phyloP scores from a whole-genome alignment of 805 yeast species.

The Maudiozyma pseudohumilis region DNA sequence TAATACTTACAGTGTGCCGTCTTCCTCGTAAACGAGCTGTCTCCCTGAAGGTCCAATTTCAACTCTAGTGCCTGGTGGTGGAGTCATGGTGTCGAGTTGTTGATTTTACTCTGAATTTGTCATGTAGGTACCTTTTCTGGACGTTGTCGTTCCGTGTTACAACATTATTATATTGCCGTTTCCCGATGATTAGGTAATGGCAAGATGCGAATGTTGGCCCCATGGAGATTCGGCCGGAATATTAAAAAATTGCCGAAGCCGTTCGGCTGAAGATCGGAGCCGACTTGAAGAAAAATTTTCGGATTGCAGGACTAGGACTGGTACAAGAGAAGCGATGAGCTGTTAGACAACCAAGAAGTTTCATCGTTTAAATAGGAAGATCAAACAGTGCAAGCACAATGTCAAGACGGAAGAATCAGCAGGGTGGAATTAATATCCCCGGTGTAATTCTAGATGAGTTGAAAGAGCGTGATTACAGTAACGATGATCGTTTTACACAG shows the following conservation, averaged over 20 bases:
- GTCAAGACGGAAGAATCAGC: slow-evolving; percentile 14
- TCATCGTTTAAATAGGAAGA: too few relatives aligned
- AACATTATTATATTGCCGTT: too few relatives aligned
- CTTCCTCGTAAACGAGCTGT: slow-evolving; percentile 64
- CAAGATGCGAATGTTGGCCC: too few relatives aligned
- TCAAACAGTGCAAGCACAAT: too few relatives aligned
- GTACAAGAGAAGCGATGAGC: not conserved
- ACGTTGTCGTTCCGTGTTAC: too few relatives aligned
- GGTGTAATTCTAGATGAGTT: slow-evolving; percentile 46
- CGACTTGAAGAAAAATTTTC: not conserved
- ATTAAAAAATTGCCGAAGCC: too few relatives aligned
- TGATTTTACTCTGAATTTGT: too few relatives aligned
- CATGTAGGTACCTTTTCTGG: too few relatives aligned
- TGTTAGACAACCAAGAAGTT: not conserved
- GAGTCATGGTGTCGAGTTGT: not conserved
- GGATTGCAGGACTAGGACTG: not conserved
- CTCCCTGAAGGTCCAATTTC: slow-evolving; percentile 51
- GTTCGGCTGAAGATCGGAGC: too few relatives aligned
- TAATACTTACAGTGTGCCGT: slow-evolving; percentile 81
- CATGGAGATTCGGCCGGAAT: too few relatives aligned
- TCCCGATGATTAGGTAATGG: too few relatives aligned
- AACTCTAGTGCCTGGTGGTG: slow-evolving; percentile 25
- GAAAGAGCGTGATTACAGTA: slow-evolving; percentile 35
- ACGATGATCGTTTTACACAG: slow-evolving; percentile 30
- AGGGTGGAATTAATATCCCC: slow-evolving; percentile 44